phyloP scores from a whole-genome alignment of 805 yeast genomes.

The Candida nitratophila region DNA sequence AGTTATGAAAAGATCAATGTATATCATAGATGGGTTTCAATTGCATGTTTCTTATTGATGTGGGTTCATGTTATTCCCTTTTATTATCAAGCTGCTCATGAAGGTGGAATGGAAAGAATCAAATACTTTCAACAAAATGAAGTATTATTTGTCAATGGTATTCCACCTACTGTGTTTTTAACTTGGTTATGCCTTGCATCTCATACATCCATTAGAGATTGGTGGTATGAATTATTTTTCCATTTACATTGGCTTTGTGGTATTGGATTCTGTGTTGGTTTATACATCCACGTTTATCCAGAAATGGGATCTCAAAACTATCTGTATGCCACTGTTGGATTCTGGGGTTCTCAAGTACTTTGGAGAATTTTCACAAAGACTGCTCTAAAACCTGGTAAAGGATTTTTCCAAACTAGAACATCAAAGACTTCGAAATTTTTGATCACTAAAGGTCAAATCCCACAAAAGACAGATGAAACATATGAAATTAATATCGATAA shows the following conservation, averaged over 20 bases:
- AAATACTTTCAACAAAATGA: constrained; percentile 17
- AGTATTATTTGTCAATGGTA: constrained; percentile 30
- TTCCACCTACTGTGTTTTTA: constrained; percentile 41
- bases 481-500: constrained; percentile 29
- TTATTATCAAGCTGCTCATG: constrained; percentile 33
- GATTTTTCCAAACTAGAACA: constrained; percentile 22
- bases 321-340: constrained; percentile 42
- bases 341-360: constrained; percentile 42
- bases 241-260: constrained; percentile 50
- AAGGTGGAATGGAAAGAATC: constrained; percentile 39
- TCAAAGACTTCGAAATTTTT: constrained; percentile 10
- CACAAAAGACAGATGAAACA: constrained; percentile 21
- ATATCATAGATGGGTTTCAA: constrained; percentile 42
- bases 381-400: constrained; percentile 35
- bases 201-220: constrained; percentile 31
- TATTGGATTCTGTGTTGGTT: constrained; percentile 37
- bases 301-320: constrained; percentile 32
- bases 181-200: constrained; percentile 37
- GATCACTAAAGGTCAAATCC: constrained; percentile 27
- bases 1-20: constrained; percentile 49
- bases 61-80: constrained; percentile 48
- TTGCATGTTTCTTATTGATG: constrained; percentile 34
- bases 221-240: constrained; percentile 39
- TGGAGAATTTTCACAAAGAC: constrained; percentile 41
- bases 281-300: constrained; percentile 37